phyloP scores from a whole-genome alignment of 352 stramenopile genomes.

The Hyaloperonospora brassicae region DNA sequence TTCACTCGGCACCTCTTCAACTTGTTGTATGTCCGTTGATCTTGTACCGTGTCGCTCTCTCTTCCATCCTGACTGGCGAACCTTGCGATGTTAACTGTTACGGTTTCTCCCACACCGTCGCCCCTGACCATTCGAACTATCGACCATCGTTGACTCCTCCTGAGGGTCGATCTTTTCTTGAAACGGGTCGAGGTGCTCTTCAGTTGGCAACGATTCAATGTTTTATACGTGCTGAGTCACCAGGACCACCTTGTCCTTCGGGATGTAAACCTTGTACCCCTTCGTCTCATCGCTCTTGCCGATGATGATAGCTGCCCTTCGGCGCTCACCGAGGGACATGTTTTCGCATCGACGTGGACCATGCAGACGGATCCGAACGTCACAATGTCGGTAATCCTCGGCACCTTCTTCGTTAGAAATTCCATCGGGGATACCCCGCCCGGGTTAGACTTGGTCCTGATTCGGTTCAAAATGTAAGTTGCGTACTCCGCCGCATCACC shows the following conservation, averaged over 20 bases:
- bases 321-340: slow-evolving; percentile 1
- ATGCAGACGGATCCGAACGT: neutral
- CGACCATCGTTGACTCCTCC: neutral
- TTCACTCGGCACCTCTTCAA: no score
- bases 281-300: neutral
- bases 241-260: neutral
- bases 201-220: neutral
- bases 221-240: neutral
- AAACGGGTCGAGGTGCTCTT: neutral
- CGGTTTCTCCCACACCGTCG: no score
- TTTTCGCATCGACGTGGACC: neutral
- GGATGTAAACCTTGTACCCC: slow-evolving; percentile 2
- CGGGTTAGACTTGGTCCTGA: neutral
- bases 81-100: neutral
- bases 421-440: slow-evolving; percentile 1
- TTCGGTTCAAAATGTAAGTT: neutral
- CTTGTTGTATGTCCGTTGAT: neutral
- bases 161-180: neutral
- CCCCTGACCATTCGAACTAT: neutral
- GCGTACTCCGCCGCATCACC: neutral
- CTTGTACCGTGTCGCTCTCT: slow-evolving; percentile 2
- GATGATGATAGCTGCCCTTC: neutral
- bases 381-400: neutral
- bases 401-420: neutral
- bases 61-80: neutral